Conservation (phyloP, 2,329 filamentous ascomycete species). For the Alternaria incomplexa region DNA sequence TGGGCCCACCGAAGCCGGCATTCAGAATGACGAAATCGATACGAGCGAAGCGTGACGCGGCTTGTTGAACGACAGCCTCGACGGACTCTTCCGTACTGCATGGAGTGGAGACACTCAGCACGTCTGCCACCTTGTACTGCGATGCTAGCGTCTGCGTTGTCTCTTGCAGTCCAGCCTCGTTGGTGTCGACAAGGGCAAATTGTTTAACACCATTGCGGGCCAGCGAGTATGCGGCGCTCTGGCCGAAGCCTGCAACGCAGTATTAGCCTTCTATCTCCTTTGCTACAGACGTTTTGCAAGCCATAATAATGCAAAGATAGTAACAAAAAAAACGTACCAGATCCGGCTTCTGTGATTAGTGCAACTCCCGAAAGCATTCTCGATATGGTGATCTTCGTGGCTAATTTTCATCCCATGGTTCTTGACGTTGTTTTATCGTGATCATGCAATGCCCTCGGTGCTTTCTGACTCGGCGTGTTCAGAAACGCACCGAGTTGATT, state of each 20-base stretch:
- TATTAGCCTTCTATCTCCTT: conserved; percentile 3
- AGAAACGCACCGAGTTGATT: conserved; percentile 7
- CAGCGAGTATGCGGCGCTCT: conserved; percentile 12
- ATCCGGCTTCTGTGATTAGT: conserved; percentile 13
- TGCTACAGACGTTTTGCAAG: background rate
- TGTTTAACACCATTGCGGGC: conserved; percentile 8
- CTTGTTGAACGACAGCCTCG: conserved; percentile 38
- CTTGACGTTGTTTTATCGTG: conserved; percentile 11
- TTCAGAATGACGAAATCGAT: conserved; percentile 62
- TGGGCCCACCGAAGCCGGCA: conserved; percentile 55
- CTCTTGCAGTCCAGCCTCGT: conserved; percentile 11
- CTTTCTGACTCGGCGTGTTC: conserved; percentile 8
- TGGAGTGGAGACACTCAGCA: conserved; percentile 10
- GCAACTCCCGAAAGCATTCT: conserved; percentile 13
- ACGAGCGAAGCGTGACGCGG: conserved; percentile 50
- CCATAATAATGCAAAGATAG: background rate
- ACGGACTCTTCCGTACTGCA: conserved; percentile 39
- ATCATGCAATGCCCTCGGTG: conserved; percentile 3
- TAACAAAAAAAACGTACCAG: conserved; percentile 6
- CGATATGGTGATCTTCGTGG: conserved; percentile 2
- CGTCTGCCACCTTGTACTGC: conserved; percentile 3
- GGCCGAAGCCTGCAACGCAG: conserved; percentile 9
- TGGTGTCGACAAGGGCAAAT: conserved; percentile 14
- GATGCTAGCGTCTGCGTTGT: conserved; percentile 9
- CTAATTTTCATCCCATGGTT: conserved; percentile 4